Percentiles rank a stretch among this genome's conserved stretches.
Conservation (phyloP, 148 eudicot genomes). For the Diospyros lotus region DNA sequence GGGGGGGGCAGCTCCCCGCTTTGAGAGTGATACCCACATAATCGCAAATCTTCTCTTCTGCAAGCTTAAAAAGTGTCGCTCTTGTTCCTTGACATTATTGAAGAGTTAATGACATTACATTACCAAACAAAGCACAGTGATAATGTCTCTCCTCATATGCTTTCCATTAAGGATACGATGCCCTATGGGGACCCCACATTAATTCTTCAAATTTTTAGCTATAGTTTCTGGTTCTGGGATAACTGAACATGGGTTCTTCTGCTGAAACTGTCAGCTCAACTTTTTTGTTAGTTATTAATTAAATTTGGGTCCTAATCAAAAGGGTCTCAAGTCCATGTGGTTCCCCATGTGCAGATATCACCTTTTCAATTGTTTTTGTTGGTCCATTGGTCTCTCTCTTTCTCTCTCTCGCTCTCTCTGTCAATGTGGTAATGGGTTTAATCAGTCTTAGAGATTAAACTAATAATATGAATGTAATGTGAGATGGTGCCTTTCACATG, state of each 20-base stretch:
- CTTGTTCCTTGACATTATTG: neutral
- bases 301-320: constrained; percentile 11
- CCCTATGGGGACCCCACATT: constrained; percentile 4
- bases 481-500: neutral
- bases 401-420: no score
- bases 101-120: neutral
- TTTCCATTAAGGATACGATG: constrained; percentile 10
- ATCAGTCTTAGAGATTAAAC: constrained; percentile 5
- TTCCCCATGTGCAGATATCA: constrained; percentile 12
- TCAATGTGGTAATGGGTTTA: constrained; percentile 1
- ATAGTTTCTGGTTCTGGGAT: neutral
- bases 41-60: neutral
- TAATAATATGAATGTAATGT: neutral
- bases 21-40: neutral
- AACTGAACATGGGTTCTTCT: neutral
- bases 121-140: neutral
- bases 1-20: neutral
- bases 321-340: constrained; percentile 12
- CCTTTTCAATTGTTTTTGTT: constrained; percentile 13
- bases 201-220: neutral
- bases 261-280: constrained; percentile 16
- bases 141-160: neutral
- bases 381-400: neutral
- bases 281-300: constrained; percentile 10
- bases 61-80: neutral